Base-by-base conservation (phyloP, 2,329 filamentous ascomycete genomes). In the Pseudofabraea citricarpa region DNA sequence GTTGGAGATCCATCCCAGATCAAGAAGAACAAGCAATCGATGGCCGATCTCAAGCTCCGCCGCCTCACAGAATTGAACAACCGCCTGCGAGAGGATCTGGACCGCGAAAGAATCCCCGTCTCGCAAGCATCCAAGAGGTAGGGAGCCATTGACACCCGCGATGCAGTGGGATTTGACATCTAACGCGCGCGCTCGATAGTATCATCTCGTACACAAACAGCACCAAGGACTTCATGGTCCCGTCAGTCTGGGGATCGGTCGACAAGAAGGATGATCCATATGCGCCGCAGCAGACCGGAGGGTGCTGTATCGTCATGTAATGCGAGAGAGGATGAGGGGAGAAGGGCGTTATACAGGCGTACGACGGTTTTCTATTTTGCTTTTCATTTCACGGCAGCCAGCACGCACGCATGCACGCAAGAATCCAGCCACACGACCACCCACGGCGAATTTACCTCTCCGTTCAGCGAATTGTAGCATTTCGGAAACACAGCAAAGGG, bases 211-310 rank as follows among this genome's bases (percentile, higher is more conserved):
- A 97, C 73, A 97, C 91, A 71, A 95, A 95, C 69, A 90, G 88
- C 69, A 96, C 93, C 58, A 87, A 91, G 68, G 93, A 98, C 67
- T 97, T 95, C 74, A 97, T 98, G 93, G 90, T 97, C 89, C 58
- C 58, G 40, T 95, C 90, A 42, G 87, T 94, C 67, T 98, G 93
- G 93, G 91, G 91, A 56, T 80, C 84, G 49, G 89, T 97, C 53
- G 89, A 94, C 63, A 91, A 90, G 75, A 85, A 87, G 66, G 93
- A 97, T 65, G 93, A 98, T 65, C 93, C 93, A n/a, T 98, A 98
- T 66, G 90, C 91, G 60, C 91, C 91, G 56, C 91, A 94, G 74
- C 89, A 94, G 72, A 88, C 80, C 56, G 86, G 83, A 63, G 87
- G 90, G 60, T 98, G 93, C 81, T 98, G 93, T 73, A 77, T 85